Percentiles rank a stretch among this genome's conserved stretches.
These are phyloP conservation scores for Lachancea sp. DNA, from an alignment of 805 yeast species.

Conservation along the genomic window DNA sequence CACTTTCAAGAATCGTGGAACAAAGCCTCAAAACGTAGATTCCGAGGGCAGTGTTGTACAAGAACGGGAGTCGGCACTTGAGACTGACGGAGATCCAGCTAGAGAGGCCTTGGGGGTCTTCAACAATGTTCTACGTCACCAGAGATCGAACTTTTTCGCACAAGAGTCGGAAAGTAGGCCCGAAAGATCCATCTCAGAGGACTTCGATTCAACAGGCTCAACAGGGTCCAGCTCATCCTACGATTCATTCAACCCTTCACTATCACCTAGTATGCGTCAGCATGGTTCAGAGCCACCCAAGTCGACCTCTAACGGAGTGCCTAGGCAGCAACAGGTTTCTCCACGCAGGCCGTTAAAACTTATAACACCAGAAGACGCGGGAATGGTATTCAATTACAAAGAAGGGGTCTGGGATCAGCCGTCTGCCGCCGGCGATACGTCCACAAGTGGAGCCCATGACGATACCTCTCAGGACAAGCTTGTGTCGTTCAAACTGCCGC, in stretches of 20 bases:
- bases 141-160: constrained; percentile 16
- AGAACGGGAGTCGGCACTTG: neutral
- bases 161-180: constrained; percentile 1
- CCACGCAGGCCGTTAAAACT: constrained; percentile 9
- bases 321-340: neutral
- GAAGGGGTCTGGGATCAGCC: constrained; percentile 26
- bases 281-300: neutral
- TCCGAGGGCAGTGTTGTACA: constrained; percentile 1
- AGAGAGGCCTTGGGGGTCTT: constrained; percentile 26
- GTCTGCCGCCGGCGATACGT: constrained; percentile 16
- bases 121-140: constrained; percentile 22
- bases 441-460: constrained; percentile 20
- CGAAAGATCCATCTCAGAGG: constrained; percentile 1
- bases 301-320: neutral
- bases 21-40: constrained; percentile 2
- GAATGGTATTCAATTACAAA: constrained; percentile 20
- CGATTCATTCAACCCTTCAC: constrained; percentile 5
- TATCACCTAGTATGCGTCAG: constrained; percentile 7
- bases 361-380: constrained; percentile 25
- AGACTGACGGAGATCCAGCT: constrained; percentile 26
- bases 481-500: constrained; percentile 9
- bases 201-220: neutral
- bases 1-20: constrained; percentile 20
- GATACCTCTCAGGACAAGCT: constrained; percentile 5
- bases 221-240: constrained; percentile 7